Percentiles rank a stretch among this genome's conserved stretches.
phyloP scores from a whole-genome alignment of 257 asterid species.

The Nicotiana otophora region DNA sequence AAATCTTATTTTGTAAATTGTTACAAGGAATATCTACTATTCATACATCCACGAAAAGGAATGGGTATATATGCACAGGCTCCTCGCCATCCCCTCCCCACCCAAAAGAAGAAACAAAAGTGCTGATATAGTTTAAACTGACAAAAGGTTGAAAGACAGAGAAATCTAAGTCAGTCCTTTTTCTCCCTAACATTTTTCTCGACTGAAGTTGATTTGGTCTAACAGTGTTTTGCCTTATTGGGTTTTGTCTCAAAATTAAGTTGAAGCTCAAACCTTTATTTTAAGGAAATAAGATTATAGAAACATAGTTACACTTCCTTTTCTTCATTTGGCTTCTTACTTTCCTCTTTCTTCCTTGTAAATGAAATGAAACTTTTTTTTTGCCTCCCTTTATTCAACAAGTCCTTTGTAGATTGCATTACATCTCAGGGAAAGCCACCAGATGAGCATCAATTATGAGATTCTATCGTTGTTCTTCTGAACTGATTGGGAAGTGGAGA shows the following conservation, averaged over 20 bases:
- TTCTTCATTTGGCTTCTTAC: not conserved
- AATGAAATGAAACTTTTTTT: not conserved
- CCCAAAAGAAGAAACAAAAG: not conserved
- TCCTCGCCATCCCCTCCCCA: not conserved
- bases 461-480: not conserved
- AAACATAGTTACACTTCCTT: not conserved
- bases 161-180: not conserved
- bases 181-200: not conserved
- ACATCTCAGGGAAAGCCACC: not conserved
- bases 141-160: not conserved
- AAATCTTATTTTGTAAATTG: conserved; percentile 7
- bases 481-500: not conserved
- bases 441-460: not conserved
- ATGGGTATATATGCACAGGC: not conserved
- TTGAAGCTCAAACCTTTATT: not conserved
- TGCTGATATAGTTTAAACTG: conserved; percentile 6
- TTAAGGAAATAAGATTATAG: not conserved
- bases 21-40: not conserved
- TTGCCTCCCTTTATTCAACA: not conserved
- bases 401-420: not conserved
- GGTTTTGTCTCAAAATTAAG: not conserved
- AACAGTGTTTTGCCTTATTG: not conserved
- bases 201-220: not conserved
- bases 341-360: not conserved
- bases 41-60: not conserved